Evolutionary conservation across 495 filamentous ascomycete species (phyloP), one percentile per base, ranked within the genome.

Genomic region (Trichoderma asperelloides): DNA sequence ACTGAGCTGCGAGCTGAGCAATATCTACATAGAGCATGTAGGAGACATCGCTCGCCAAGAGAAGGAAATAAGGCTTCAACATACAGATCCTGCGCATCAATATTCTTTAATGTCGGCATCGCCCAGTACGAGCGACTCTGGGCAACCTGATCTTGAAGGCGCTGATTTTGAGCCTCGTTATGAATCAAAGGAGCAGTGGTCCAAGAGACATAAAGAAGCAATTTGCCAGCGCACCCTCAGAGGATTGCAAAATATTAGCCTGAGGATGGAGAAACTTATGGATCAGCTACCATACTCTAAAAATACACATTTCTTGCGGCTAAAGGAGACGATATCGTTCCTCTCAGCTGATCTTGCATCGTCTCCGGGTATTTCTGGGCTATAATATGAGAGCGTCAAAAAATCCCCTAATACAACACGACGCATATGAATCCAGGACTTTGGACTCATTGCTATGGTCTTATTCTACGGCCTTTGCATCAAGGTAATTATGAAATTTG

Each of bases 241-340:
- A 1, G 71, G 67, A 16, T 76, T 79, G 65, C 65, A 57, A 60
- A 81, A 84, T 33, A 82, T 96, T 66, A 82, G 85, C 40, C 73
- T 77, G 0, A 80, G 86, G 9, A 85, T 96, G 77, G 88, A 91
- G 71, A 77, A 83, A 39, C 69, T 89, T 9, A 78, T 92, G 70
- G 78, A 80, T 41, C 86, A 84, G 28, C 80, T 83, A 39, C 90
- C 91, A 1, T 92, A 86, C 71, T 85, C 84, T 1, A 81, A 85
- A 57, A 83, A 83, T 55, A 67, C 78, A 12, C 79, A 81, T 63
- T 72, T 95, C 64, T 77, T 89, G 41, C 75, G 85, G 65, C 75
- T 93, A 12, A 77, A 88, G 55, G 90, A 80, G 11, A 90, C 90
- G 84, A 76, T 91, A 9, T 84, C 80, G 12, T 74, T 90, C 7